These are phyloP conservation scores for Stenogyne calaminthoides DNA, from an alignment of 305 asterid genomes.

Conservation along the genomic window DNA sequence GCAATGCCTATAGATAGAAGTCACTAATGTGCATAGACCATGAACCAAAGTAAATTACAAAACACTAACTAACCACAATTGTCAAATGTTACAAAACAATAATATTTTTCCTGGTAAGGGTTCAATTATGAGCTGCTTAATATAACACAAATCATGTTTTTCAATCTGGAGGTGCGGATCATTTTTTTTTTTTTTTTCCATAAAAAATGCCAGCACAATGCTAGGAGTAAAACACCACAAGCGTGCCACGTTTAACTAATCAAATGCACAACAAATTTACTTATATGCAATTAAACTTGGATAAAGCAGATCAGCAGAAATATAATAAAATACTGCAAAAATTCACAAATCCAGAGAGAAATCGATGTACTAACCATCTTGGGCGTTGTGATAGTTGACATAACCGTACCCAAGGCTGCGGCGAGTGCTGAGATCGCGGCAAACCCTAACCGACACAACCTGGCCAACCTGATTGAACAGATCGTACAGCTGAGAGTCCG, in stretches of 20 bases:
- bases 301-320: background rate
- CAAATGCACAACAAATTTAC: background rate
- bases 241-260: background rate
- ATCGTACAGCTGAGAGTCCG: constrained; percentile 82
- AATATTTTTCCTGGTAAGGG: background rate
- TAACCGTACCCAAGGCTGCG: constrained; percentile 85
- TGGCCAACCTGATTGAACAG: constrained; percentile 77
- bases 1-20: background rate
- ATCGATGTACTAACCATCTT: constrained; percentile 54
- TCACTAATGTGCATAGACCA: too few species aligned
- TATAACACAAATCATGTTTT: background rate
- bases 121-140: background rate
- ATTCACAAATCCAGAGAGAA: background rate
- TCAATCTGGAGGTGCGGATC: background rate
- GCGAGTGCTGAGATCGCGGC: constrained; percentile 61
- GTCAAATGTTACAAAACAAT: background rate
- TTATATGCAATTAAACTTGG: background rate
- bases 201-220: background rate
- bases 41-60: too few species aligned
- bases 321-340: background rate
- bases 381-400: constrained; percentile 66
- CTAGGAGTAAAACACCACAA: background rate
- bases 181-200: background rate
- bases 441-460: constrained; percentile 83
- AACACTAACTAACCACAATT: background rate